Conservation (phyloP, 2,329 filamentous ascomycete species). For the Claviceps sp. region DNA sequence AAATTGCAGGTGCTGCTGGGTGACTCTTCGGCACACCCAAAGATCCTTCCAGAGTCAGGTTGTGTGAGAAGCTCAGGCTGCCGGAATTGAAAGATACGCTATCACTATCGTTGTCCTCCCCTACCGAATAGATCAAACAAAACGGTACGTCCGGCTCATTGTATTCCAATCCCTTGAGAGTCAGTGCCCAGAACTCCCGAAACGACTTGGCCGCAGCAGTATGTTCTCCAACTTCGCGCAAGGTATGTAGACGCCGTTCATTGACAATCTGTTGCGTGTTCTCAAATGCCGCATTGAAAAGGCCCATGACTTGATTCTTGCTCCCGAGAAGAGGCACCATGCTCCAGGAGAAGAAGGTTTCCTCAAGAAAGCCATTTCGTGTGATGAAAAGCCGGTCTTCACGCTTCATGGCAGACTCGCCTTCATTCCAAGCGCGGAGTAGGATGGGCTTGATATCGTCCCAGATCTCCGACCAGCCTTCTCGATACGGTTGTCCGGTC, state of each 20-base stretch:
- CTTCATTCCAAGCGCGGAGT: slow-evolving; percentile 48
- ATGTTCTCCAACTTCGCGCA: slow-evolving; percentile 62
- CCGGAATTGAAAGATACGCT: slow-evolving; percentile 49
- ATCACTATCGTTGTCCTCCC: slow-evolving; percentile 21
- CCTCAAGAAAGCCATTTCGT: slow-evolving; percentile 56
- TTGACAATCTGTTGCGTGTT: slow-evolving; percentile 65
- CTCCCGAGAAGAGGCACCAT: slow-evolving; percentile 63
- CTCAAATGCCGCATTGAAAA: slow-evolving; percentile 70
- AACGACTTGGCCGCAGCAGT: slow-evolving; percentile 59
- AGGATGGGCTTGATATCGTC: slow-evolving; percentile 54
- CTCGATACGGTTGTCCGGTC: slow-evolving; percentile 44
- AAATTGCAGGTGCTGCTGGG: slow-evolving; percentile 23
- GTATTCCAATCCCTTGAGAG: slow-evolving; percentile 52
- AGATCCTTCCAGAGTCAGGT: slow-evolving; percentile 35
- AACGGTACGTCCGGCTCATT: slow-evolving; percentile 49
- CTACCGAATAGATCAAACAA: slow-evolving; percentile 37
- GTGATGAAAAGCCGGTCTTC: slow-evolving; percentile 63
- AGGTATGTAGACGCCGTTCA: slow-evolving; percentile 62
- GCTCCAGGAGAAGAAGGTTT: slow-evolving; percentile 71
- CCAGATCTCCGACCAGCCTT: slow-evolving; percentile 62
- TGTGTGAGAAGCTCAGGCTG: slow-evolving; percentile 44
- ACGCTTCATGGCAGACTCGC: slow-evolving; percentile 69
- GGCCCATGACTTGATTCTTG: slow-evolving; percentile 57
- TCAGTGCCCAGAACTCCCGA: slow-evolving; percentile 57
- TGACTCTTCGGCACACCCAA: slow-evolving; percentile 32